phyloP scores from a whole-genome alignment of 129 eudicot species.

The Flaveria trinervia region DNA sequence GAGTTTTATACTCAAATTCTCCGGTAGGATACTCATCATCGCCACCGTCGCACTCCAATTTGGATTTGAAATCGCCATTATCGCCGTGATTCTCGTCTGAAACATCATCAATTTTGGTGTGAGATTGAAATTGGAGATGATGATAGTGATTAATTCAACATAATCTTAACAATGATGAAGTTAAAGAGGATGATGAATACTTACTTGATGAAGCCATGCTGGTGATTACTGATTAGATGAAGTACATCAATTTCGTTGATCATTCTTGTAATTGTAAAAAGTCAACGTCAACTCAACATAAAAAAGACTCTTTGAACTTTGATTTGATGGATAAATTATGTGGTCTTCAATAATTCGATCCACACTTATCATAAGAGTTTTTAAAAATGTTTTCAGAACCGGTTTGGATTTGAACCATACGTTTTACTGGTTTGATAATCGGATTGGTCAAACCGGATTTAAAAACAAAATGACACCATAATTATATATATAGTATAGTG shows the following conservation, averaged over 20 bases:
- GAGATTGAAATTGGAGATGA: not conserved
- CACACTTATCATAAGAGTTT: too few species aligned
- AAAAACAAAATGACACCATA: too few species aligned
- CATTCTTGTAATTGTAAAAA: not conserved
- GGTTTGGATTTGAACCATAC: too few species aligned
- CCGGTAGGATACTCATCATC: conserved; percentile 64
- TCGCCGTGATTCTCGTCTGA: conserved; percentile 12
- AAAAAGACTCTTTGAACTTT: not conserved
- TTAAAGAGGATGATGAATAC: conserved; percentile 1
- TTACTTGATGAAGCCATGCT: conserved; percentile 26
- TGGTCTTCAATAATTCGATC: too few species aligned
- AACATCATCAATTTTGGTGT: conserved; percentile 6
- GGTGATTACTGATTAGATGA: not conserved
- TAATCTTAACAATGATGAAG: not conserved
- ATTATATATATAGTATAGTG: too few species aligned
- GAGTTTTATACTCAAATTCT: conserved; percentile 56
- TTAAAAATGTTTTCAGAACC: too few species aligned
- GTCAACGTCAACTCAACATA: not conserved
- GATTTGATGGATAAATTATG: not conserved
- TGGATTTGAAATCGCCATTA: conserved; percentile 10
- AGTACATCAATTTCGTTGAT: not conserved
- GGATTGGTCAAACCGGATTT: too few species aligned
- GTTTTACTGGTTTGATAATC: too few species aligned
- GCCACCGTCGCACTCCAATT: conserved; percentile 23
- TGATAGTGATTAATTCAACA: not conserved